A percentile compares a stretch with the other conserved stretches of the same genome.
These are phyloP conservation scores for Pseudonitzschia multistriata DNA, from an alignment of 108 stramenopile genomes.

Conservation along the genomic window DNA sequence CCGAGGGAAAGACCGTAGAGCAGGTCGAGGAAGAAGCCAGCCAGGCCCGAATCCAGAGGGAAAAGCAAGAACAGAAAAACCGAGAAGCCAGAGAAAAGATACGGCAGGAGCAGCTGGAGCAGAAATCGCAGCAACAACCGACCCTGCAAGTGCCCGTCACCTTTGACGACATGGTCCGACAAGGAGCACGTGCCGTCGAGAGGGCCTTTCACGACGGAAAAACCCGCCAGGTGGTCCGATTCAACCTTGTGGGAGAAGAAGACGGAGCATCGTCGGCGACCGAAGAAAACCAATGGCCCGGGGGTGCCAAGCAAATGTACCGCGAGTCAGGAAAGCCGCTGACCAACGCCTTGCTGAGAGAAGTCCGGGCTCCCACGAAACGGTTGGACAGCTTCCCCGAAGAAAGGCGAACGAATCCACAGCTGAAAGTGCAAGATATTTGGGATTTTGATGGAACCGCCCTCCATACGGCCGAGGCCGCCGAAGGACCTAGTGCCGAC, in stretches of 20 bases:
- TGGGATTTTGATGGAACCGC: constrained; percentile 90
- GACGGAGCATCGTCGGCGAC: constrained; percentile 37
- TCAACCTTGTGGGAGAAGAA: constrained; percentile 61
- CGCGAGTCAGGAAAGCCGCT: constrained; percentile 71
- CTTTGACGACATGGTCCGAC: constrained; percentile 57
- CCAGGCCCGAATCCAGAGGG: constrained; percentile 22
- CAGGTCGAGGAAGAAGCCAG: constrained; percentile 66
- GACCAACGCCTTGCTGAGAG: constrained; percentile 56
- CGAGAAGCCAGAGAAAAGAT: constrained; percentile 22
- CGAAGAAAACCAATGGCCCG: constrained; percentile 75
- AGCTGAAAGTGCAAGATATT: constrained; percentile 64
- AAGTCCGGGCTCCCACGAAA: constrained; percentile 44
- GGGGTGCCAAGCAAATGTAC: constrained; percentile 86
- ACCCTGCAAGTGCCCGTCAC: constrained; percentile 51
- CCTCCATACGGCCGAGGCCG: constrained; percentile 53
- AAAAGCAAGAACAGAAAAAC: constrained; percentile 4
- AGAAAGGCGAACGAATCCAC: constrained; percentile 32
- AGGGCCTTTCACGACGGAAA: constrained; percentile 71
- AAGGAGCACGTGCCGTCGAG: constrained; percentile 71
- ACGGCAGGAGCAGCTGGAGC: constrained; percentile 2
- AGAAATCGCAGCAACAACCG: background rate
- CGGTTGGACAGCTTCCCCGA: constrained; percentile 16
- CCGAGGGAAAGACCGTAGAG: constrained; percentile 74
- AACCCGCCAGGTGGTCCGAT: constrained; percentile 70
- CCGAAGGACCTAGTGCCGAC: constrained; percentile 46